Base-by-base conservation (phyloP, 2,329 filamentous ascomycete species). In the Didymella exigua region DNA sequence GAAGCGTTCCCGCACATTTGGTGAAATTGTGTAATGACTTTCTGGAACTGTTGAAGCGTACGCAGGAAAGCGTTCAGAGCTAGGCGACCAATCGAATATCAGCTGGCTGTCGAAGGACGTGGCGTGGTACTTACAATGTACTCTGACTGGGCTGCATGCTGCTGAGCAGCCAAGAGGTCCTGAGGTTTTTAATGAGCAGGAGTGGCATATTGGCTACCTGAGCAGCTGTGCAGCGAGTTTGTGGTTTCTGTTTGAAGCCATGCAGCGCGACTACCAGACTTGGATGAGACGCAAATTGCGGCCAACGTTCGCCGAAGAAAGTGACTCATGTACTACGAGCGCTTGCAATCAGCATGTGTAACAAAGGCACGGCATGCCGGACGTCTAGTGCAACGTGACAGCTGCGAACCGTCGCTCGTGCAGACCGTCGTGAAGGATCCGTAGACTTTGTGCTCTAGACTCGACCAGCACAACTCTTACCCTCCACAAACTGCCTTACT, bases 81-180 rank as follows among this genome's bases (percentile, higher is more conserved):
- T 23, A 43, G 43, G 26, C 30, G 19, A 44, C 59, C 52, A 56
- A 42, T 55, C 19, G 42, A 41, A 49, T 43, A 36, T 47, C 40
- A 37, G 48, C 45, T 56, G 38, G 41, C 19, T 47, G 34, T 50
- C 40, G 47, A 38, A 55, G 56, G 56, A 60, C 51, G 53, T 48
- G 43, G 53, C 48, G 47, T 51, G 48, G 53, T 43, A 48, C 33
- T 46, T 44, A 38, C 48, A 43, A 24, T 30, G 36, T 46, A 50
- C 30, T 36, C 36, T 18, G 36, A 46, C 27, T 13, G 33, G 38
- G 49, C 24, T 31, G 27, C 37, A 47, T 42, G 31, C 19, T 21
- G 24, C 8, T 41, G 47, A 38, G 31, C 37, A 33, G 53, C 53
- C 43, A 51, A 56, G 42, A 48, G 7, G 2, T 19, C 11, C 14